Conservation (phyloP, 371 early-diverging fungal genomes). For the Gilbertella persicaria region DNA sequence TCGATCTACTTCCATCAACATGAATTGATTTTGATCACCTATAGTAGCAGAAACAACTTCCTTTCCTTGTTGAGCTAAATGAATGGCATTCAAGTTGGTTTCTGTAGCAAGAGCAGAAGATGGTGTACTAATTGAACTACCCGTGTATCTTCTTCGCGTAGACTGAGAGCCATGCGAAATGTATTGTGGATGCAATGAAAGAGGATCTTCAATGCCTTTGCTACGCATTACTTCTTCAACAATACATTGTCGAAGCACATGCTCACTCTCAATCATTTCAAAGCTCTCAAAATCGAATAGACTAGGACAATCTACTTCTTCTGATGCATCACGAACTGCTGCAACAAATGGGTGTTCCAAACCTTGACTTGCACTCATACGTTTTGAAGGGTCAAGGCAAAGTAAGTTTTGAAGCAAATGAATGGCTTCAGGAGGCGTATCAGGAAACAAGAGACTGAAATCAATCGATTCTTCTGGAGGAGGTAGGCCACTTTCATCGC, state of each 20-base stretch:
- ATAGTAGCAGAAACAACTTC: constrained; percentile 17
- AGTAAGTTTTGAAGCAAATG: constrained; percentile 80
- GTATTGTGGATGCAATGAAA: constrained; percentile 1
- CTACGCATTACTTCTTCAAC: constrained; percentile 36
- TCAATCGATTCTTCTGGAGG: constrained; percentile 48
- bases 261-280: constrained; percentile 42
- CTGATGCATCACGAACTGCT: constrained; percentile 46
- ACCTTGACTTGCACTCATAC: constrained; percentile 83
- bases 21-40: constrained; percentile 2
- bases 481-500: constrained; percentile 54
- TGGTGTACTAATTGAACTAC: constrained; percentile 45
- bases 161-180: constrained; percentile 3
- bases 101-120: constrained; percentile 35
- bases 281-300: constrained; percentile 51
- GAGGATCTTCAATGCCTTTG: constrained; percentile 10
- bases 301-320: constrained; percentile 39
- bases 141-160: constrained; percentile 40
- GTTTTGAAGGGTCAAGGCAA: constrained; percentile 78
- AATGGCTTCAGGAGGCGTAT: constrained; percentile 63
- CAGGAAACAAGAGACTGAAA: constrained; percentile 46
- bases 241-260: constrained; percentile 39
- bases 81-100: constrained; percentile 37
- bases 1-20: constrained; percentile 12
- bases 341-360: constrained; percentile 82
- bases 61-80: constrained; percentile 34